phyloP scores from a whole-genome alignment of 2,329 filamentous ascomycete genomes.

The Hansfordia pulvinata region DNA sequence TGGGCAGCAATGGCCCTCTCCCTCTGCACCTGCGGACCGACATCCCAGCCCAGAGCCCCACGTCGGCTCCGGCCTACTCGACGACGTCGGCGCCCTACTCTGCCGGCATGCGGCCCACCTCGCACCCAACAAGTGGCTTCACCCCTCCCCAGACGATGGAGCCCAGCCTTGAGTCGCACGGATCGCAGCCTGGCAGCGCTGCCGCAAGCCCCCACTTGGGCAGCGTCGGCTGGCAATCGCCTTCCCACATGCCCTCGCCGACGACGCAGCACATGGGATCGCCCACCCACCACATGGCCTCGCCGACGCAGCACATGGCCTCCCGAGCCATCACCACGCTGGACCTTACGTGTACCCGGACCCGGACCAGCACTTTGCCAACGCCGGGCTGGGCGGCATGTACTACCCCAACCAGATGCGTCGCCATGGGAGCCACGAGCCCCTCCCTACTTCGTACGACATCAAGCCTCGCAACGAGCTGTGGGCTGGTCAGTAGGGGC shows the following conservation, averaged over 20 bases:
- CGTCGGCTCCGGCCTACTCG: constrained; percentile 54
- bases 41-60: constrained; percentile 53
- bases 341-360: constrained; percentile 70
- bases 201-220: constrained; percentile 77
- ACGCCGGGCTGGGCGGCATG: constrained; percentile 49
- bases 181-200: constrained; percentile 53
- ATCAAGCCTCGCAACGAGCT: constrained; percentile 43
- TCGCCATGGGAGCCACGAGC: constrained; percentile 63
- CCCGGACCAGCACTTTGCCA: constrained; percentile 56
- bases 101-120: constrained; percentile 57
- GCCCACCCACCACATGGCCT: constrained; percentile 67
- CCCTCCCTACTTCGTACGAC: constrained; percentile 42
- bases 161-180: constrained; percentile 67
- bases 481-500: constrained; percentile 30
- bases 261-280: constrained; percentile 63
- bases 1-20: too few relatives aligned
- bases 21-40: constrained; percentile 72
- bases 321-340: constrained; percentile 55
- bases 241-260: constrained; percentile 58
- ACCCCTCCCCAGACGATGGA: constrained; percentile 78
- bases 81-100: constrained; percentile 55
- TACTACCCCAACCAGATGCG: constrained; percentile 56
- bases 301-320: constrained; percentile 43
- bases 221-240: constrained; percentile 75
- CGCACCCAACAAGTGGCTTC: constrained; percentile 71